phyloP scores from a whole-genome alignment of 257 asterid genomes.

The Solanum lignicaule region DNA sequence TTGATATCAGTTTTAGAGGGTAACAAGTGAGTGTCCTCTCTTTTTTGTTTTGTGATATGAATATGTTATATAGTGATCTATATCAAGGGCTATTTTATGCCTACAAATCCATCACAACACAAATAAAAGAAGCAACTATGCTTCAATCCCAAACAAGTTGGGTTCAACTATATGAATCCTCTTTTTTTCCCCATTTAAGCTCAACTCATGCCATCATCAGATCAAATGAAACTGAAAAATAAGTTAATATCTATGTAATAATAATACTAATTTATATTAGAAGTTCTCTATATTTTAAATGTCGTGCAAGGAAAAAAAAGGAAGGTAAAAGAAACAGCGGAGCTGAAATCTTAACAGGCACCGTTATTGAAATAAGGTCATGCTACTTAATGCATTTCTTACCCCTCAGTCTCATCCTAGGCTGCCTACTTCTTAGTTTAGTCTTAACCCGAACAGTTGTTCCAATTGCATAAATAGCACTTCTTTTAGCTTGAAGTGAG shows the following conservation, averaged over 20 bases:
- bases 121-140: not conserved
- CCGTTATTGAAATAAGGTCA: not conserved
- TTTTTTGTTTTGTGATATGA: not conserved
- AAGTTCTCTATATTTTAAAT: not conserved
- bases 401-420: not conserved
- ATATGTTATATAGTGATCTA: not conserved
- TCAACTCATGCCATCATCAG: not conserved
- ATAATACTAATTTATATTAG: not conserved
- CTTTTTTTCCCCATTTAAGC: not conserved
- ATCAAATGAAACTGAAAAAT: not conserved
- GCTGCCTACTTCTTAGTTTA: not conserved
- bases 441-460: not conserved
- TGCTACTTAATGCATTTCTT: not conserved
- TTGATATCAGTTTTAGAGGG: not conserved
- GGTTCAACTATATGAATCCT: not conserved
- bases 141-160: not conserved
- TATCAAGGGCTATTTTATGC: not conserved
- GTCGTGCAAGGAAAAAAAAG: not conserved
- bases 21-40: not conserved
- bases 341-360: not conserved
- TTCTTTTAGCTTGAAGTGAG: not conserved
- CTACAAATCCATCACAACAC: not conserved
- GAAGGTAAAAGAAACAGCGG: not conserved
- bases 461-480: not conserved
- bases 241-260: not conserved